Conservation (phyloP, 768 basidiomycete genomes). For the Strobilomyces echinocephalus region DNA sequence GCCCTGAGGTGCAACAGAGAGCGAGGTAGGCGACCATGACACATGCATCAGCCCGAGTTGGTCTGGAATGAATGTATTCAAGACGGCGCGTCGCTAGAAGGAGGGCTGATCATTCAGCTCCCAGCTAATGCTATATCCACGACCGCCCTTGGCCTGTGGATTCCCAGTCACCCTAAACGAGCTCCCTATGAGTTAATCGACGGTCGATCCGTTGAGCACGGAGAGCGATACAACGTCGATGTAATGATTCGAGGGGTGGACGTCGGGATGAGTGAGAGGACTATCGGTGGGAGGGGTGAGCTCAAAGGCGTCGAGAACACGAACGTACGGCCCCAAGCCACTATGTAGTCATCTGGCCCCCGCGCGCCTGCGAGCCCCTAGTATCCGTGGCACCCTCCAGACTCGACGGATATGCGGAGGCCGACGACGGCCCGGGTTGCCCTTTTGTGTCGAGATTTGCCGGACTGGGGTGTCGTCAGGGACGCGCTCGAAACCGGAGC, state of each 20-base stretch:
- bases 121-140: conserved; percentile 97
- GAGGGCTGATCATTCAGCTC: conserved; percentile 26
- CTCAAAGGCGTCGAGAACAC: background rate
- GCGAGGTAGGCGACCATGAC: background rate
- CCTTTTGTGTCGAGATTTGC: conserved; percentile 58
- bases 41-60: background rate
- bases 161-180: conserved; percentile 81
- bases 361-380: conserved; percentile 71
- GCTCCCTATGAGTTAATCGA: conserved; percentile 32
- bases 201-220: conserved; percentile 29
- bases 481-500: too few relatives aligned
- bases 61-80: background rate
- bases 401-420: conserved; percentile 80
- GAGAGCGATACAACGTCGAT: conserved; percentile 84
- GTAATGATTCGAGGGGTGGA: conserved; percentile 70
- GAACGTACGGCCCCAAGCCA: conserved; percentile 31
- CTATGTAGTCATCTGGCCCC: conserved; percentile 82
- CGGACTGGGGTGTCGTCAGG: conserved; percentile 43
- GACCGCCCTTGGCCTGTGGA: conserved; percentile 88
- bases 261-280: conserved; percentile 42
- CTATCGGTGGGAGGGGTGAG: background rate
- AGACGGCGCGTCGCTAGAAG: background rate
- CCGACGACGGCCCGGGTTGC: conserved; percentile 59
- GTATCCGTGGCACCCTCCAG: conserved; percentile 96
- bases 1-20: too few relatives aligned